phyloP scores from a whole-genome alignment of 768 basidiomycete species.

The Cyclocybe cylindracea region DNA sequence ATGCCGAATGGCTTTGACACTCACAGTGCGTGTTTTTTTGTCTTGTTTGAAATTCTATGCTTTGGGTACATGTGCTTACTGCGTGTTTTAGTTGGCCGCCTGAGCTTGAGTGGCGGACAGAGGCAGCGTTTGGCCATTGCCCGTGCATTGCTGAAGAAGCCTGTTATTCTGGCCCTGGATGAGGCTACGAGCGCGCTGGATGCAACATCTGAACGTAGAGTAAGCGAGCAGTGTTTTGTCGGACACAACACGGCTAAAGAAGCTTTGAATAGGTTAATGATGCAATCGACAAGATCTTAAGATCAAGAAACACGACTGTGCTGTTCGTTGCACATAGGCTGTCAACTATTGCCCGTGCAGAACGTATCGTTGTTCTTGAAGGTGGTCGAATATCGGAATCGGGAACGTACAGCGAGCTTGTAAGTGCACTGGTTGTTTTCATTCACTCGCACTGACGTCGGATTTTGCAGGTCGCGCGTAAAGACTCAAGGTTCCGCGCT shows the following conservation, averaged over 20 bases:
- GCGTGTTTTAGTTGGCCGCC: constrained; percentile 53
- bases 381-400: constrained; percentile 81
- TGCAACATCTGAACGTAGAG: constrained; percentile 84
- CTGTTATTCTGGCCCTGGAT: constrained; percentile 84
- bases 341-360: constrained; percentile 88
- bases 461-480: constrained; percentile 52
- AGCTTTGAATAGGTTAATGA: constrained; percentile 66
- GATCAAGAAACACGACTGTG: constrained; percentile 79
- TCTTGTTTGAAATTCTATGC: not conserved
- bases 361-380: constrained; percentile 88
- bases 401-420: constrained; percentile 79
- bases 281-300: constrained; percentile 86
- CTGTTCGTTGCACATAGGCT: constrained; percentile 88
- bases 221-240: constrained; percentile 27
- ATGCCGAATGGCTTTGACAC: constrained; percentile 96
- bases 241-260: not conserved
- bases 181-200: constrained; percentile 91
- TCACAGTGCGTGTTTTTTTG: constrained; percentile 55
- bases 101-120: constrained; percentile 78
- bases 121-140: constrained; percentile 82
- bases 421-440: constrained; percentile 31
- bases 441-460: not conserved
- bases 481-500: constrained; percentile 77
- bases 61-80: not conserved
- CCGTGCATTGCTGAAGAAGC: constrained; percentile 86